Base-by-base conservation (phyloP, 352 stramenopile species). In the Plasmopara halstedii region DNA sequence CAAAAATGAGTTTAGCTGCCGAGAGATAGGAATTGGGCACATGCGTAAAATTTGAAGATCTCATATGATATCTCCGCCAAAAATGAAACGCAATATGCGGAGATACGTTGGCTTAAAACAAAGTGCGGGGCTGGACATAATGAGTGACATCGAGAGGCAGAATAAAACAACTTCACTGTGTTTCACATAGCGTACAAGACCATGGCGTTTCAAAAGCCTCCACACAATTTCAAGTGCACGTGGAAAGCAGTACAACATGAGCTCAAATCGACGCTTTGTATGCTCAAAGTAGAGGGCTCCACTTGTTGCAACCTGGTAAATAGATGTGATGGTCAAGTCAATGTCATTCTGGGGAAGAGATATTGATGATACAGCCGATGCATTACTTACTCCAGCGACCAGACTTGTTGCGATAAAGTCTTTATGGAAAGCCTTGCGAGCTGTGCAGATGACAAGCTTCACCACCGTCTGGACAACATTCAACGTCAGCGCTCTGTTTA, bases 31-130 rank as follows among this genome's bases (percentile, higher is more conserved):
- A n/a, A n/a, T n/a, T n/a, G n/a, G n/a, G n/a, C n/a, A n/a, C n/a
- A n/a, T n/a, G n/a, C n/a, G n/a, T n/a, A n/a, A n/a, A n/a, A n/a
- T n/a, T n/a, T n/a, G n/a, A n/a, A n/a, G n/a, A n/a, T n/a, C n/a
- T 58, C 78, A 87, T 69, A 88, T 78, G 64, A 80, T 81, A 46
- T 81, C 62, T 41, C 61, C 63, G 27, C 82, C 82, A 62, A 94
- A 94, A 58, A 91, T 62, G 48, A 94, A 94, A 25, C 76, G 73
- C 45, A 90, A 40, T 47, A 91, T 85, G 40, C 67, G 58, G 15
- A 88, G 63, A 50, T 94, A 91, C 29, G 82, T 90, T 19, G 79
- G 75, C 53, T 94, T 94, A 58, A 94, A 87, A 58, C 89, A 73
- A 48, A 73, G 53, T 2, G 79, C 54, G n/a, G 79, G 78, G 18